Conservation (phyloP, 331 rosid genomes). For the Malus hybrid region DNA sequence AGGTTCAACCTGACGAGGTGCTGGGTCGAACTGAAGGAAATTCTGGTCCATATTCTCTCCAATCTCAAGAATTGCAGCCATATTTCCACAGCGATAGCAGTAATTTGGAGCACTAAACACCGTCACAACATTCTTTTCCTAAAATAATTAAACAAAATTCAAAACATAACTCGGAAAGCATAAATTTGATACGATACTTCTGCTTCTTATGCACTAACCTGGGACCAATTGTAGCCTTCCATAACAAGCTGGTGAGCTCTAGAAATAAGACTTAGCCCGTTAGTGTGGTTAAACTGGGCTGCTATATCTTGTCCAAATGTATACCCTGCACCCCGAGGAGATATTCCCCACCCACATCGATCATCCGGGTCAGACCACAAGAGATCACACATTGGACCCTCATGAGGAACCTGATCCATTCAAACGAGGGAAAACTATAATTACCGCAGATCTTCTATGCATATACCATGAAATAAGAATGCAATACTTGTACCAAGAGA, state of each 20-base stretch:
- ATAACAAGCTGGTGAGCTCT: slow-evolving; percentile 45
- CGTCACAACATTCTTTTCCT: slow-evolving; percentile 37
- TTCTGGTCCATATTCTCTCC: slow-evolving; percentile 39
- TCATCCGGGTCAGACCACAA: slow-evolving; percentile 39
- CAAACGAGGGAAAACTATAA: not conserved
- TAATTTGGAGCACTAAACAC: slow-evolving; percentile 45
- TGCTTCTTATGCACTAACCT: slow-evolving; percentile 21
- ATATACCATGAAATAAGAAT: not conserved
- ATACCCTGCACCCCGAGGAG: slow-evolving; percentile 16
- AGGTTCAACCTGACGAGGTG: slow-evolving; percentile 33
- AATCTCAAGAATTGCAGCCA: slow-evolving; percentile 42
- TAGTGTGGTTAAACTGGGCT: slow-evolving; percentile 32
- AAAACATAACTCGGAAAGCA: not conserved
- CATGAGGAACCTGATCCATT: slow-evolving; percentile 35
- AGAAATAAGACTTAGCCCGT: slow-evolving; percentile 36
- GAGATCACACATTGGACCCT: slow-evolving; percentile 41
- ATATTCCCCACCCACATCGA: slow-evolving; percentile 36
- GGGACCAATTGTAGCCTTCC: slow-evolving; percentile 48
- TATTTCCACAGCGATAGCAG: slow-evolving; percentile 37
- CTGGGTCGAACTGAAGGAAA: slow-evolving; percentile 35
- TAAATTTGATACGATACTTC: not conserved
- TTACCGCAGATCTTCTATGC: not conserved
- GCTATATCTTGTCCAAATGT: slow-evolving; percentile 33
- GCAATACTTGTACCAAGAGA: not conserved
- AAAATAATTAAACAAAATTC: not conserved